These are phyloP conservation scores for Aspergillus fischeri DNA, from an alignment of 2,329 filamentous ascomycete genomes.

Conservation along the genomic window DNA sequence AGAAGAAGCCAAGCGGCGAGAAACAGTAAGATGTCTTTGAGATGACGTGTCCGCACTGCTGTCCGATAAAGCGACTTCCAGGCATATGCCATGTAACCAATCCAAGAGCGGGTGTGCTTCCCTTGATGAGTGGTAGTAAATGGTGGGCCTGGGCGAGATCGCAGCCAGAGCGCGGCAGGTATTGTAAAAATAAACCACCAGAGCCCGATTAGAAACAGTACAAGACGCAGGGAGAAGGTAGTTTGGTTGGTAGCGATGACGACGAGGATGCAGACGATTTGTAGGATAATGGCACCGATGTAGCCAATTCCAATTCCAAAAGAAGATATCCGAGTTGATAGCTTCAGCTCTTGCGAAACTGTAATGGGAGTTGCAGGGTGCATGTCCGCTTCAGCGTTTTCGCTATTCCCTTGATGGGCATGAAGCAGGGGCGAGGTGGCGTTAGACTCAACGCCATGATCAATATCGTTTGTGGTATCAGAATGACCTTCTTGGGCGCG, in stretches of 20 bases:
- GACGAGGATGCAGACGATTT: conserved; percentile 74
- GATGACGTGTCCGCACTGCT: conserved; percentile 64
- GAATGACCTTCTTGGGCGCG: conserved; percentile 4
- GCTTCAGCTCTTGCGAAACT: conserved; percentile 62
- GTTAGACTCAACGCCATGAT: conserved; percentile 7
- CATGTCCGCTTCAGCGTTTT: conserved; percentile 2
- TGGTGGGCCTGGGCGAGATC: conserved; percentile 83
- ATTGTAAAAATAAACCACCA: conserved; percentile 96
- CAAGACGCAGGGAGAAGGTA: conserved; percentile 79
- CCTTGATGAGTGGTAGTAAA: conserved; percentile 46
- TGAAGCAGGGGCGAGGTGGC: conserved; percentile 25
- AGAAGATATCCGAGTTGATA: conserved; percentile 88
- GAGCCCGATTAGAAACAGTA: conserved; percentile 76
- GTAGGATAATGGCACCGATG: conserved; percentile 76
- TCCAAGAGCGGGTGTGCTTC: conserved; percentile 49
- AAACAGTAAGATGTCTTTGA: conserved; percentile 81
- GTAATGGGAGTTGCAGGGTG: neutral
- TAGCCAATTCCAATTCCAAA: conserved; percentile 94
- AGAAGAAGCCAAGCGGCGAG: conserved; percentile 90
- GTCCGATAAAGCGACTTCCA: conserved; percentile 86
- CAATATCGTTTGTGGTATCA: conserved; percentile 8
- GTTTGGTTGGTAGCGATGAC: conserved; percentile 70
- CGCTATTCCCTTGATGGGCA: conserved; percentile 7
- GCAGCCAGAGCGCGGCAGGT: conserved; percentile 80
- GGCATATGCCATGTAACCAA: conserved; percentile 72